Conservation (phyloP, 306 rosid species). For the Pueraria montana region DNA sequence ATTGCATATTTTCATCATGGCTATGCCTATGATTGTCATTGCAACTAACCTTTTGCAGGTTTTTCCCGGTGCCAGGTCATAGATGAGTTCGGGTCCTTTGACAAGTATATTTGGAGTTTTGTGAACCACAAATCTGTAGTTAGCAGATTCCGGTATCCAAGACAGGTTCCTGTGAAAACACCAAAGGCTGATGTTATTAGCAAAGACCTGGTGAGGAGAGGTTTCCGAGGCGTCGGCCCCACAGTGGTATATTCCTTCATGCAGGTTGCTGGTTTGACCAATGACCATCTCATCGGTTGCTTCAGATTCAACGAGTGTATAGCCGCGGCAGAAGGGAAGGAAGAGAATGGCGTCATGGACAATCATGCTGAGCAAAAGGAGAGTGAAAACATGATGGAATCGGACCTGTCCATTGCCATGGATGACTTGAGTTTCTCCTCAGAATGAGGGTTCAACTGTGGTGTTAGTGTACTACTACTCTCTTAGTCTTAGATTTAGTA, state of each 20-base stretch:
- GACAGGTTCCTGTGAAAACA: constrained; percentile 84
- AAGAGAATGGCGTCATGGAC: constrained; percentile 57
- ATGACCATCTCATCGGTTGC: constrained; percentile 84
- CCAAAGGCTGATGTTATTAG: constrained; percentile 88
- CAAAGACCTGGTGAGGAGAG: constrained; percentile 83
- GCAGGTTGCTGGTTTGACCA: constrained; percentile 83
- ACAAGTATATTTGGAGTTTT: constrained; percentile 85
- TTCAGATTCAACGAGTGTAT: constrained; percentile 81
- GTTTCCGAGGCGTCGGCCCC: constrained; percentile 83
- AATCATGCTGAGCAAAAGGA: constrained; percentile 51
- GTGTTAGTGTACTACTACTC: constrained; percentile 24
- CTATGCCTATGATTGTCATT: constrained; percentile 44
- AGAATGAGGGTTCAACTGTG: constrained; percentile 50
- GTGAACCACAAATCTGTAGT: constrained; percentile 83
- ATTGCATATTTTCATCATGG: constrained; percentile 43
- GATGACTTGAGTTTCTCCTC: constrained; percentile 72
- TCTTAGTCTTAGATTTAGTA: constrained; percentile 44
- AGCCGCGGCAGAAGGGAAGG: constrained; percentile 65
- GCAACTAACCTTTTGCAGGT: constrained; percentile 73
- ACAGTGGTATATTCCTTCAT: constrained; percentile 84
- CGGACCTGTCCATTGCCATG: constrained; percentile 70
- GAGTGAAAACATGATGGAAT: constrained; percentile 52
- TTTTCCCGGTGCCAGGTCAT: constrained; percentile 76
- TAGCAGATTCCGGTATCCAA: constrained; percentile 75
- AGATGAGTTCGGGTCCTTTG: constrained; percentile 78